Conservation (phyloP, 495 filamentous ascomycete genomes). For the Haplographium delicatum region DNA sequence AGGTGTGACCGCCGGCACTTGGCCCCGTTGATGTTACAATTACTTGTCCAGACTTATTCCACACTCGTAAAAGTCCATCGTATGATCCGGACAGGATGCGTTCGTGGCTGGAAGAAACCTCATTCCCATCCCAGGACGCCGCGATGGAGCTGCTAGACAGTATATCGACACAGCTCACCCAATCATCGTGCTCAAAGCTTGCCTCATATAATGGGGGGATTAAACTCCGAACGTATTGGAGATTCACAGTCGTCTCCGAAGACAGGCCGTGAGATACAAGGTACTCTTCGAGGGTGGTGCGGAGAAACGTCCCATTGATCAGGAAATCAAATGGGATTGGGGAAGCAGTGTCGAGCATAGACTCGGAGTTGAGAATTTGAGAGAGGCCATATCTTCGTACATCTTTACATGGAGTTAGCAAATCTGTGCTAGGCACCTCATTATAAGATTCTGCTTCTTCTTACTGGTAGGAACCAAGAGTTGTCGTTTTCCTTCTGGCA, state of each 20-base stretch:
- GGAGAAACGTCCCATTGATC: conserved; percentile 83
- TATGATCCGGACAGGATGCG: conserved; percentile 84
- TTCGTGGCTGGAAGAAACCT: conserved; percentile 46
- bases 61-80: conserved; percentile 80
- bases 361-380: conserved; percentile 80
- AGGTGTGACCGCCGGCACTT: conserved; percentile 63
- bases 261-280: conserved; percentile 80
- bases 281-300: conserved; percentile 84
- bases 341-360: conserved; percentile 66
- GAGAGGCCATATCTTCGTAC: conserved; percentile 88
- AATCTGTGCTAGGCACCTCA: too few relatives aligned
- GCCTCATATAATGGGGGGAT: conserved; percentile 82
- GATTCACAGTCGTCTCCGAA: conserved; percentile 73
- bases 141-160: conserved; percentile 62
- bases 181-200: conserved; percentile 92
- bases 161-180: conserved; percentile 90
- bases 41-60: conserved; percentile 78
- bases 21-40: conserved; percentile 62
- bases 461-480: conserved; percentile 46
- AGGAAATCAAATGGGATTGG: conserved; percentile 95
- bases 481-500: conserved; percentile 48
- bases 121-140: conserved; percentile 46
- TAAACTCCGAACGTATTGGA: conserved; percentile 89
- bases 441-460: conserved; percentile 21
- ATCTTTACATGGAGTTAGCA: conserved; percentile 48